These are phyloP conservation scores for Tilletia caries DNA, from an alignment of 1,284 basidiomycete species.

Conservation along the genomic window DNA sequence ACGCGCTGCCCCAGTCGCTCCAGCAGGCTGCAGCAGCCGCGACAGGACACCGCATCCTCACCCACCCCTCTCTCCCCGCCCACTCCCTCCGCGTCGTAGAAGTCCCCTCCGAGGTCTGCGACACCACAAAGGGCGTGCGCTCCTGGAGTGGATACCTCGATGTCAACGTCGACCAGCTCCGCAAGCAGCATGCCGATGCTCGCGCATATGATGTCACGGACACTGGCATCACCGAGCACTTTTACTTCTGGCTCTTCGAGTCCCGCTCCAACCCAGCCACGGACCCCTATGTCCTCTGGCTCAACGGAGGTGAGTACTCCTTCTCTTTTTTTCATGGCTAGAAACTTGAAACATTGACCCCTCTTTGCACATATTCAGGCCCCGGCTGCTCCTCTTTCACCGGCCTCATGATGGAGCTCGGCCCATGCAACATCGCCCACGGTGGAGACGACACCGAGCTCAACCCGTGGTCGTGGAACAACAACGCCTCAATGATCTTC, in stretches of 20 bases:
- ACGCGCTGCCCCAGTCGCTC: too few species aligned
- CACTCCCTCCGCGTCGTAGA: slow-evolving; percentile 44
- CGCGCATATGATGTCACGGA: background rate
- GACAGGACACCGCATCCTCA: background rate
- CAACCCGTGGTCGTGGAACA: slow-evolving; percentile 48
- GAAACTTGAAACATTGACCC: background rate
- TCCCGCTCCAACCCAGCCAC: slow-evolving; percentile 40
- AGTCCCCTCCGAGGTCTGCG: slow-evolving; percentile 39
- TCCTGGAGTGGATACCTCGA: slow-evolving; percentile 52
- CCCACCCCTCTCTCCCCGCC: slow-evolving; percentile 45
- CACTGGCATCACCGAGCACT: slow-evolving; percentile 48
- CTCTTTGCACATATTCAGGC: background rate
- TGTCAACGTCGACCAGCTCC: slow-evolving; percentile 47
- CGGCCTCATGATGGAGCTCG: slow-evolving; percentile 50
- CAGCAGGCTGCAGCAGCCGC: background rate
- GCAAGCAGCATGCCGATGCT: slow-evolving; percentile 22
- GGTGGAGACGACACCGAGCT: slow-evolving; percentile 29
- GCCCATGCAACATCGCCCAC: slow-evolving; percentile 45
- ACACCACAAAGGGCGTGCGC: slow-evolving; percentile 25
- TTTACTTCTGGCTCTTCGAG: slow-evolving; percentile 53
- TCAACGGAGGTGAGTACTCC: slow-evolving; percentile 40
- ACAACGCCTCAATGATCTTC: slow-evolving; percentile 48
- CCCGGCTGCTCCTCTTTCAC: slow-evolving; percentile 16
- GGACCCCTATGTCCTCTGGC: slow-evolving; percentile 49
- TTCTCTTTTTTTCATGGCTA: background rate